These are phyloP conservation scores for Suillus occidentalis DNA, from an alignment of 768 basidiomycete species.

Conservation along the genomic window DNA sequence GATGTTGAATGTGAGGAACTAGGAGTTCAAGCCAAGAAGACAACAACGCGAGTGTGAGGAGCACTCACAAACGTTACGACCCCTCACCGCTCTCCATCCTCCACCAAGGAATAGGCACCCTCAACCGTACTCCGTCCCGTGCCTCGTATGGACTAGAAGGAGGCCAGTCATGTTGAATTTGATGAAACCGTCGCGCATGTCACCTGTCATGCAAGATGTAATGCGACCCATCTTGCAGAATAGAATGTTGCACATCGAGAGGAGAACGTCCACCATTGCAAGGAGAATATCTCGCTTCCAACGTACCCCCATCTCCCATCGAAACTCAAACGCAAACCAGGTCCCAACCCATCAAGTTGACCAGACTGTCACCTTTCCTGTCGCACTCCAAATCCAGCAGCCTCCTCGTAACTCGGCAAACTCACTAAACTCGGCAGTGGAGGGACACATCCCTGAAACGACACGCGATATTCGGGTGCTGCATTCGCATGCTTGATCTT, in stretches of 20 bases:
- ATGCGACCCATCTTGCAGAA: background rate
- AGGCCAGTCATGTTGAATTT: background rate
- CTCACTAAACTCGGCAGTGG: conserved; percentile 75
- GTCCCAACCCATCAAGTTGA: background rate
- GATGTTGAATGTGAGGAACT: background rate
- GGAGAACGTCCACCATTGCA: background rate
- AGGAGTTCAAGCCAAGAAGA: background rate
- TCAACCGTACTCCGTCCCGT: background rate
- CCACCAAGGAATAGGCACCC: background rate
- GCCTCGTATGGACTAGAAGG: background rate
- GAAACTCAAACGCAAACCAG: background rate
- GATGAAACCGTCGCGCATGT: background rate
- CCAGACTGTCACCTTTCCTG: background rate
- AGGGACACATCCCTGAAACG: no score
- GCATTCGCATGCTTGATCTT: background rate
- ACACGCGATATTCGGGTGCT: no score
- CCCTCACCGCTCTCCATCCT: background rate
- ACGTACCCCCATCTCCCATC: background rate
- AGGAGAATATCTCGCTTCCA: background rate
- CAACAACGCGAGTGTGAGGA: background rate
- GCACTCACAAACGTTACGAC: background rate
- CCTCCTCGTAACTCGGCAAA: conserved; percentile 87
- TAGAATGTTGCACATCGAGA: background rate
- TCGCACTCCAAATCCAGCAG: conserved; percentile 24
- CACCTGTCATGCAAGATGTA: no score